These are phyloP conservation scores for Aspergillus uvarum DNA, from an alignment of 2,329 filamentous ascomycete species.

Conservation along the genomic window DNA sequence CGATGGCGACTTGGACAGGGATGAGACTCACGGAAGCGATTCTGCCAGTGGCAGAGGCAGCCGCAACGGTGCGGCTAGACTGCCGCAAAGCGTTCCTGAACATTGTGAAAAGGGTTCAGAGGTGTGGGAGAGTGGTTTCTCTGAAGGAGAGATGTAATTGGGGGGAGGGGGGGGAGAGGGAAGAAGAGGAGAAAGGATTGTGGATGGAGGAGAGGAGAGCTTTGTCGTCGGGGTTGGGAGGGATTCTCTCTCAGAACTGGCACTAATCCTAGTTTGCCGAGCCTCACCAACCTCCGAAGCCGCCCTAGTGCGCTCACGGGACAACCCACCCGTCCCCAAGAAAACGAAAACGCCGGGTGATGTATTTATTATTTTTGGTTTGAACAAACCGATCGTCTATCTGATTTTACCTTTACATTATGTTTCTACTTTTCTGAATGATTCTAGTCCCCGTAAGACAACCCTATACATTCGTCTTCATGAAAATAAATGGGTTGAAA, in stretches of 20 bases:
- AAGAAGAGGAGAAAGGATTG: conserved; percentile 43
- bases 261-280: conserved; percentile 43
- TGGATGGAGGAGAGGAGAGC: conserved; percentile 45
- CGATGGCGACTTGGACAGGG: conserved; percentile 42
- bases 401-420: conserved; percentile 1
- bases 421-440: neutral
- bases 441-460: neutral
- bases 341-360: conserved; percentile 5
- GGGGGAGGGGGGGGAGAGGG: conserved; percentile 36
- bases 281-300: conserved; percentile 39
- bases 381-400: neutral
- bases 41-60: conserved; percentile 87
- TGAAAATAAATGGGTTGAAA: neutral
- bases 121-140: conserved; percentile 45
- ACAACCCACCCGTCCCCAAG: conserved; percentile 18
- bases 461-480: neutral
- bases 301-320: conserved; percentile 37
- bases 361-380: neutral
- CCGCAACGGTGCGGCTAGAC: conserved; percentile 91
- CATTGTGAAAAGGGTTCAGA: conserved; percentile 63
- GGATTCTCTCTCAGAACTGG: conserved; percentile 42
- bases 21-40: conserved; percentile 85
- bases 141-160: conserved; percentile 45
- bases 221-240: conserved; percentile 43
- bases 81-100: conserved; percentile 98